A percentile compares a stretch with the other conserved stretches of the same genome.
Conservation (phyloP, 306 rosid species). For the Luffa aegyptiaca region DNA sequence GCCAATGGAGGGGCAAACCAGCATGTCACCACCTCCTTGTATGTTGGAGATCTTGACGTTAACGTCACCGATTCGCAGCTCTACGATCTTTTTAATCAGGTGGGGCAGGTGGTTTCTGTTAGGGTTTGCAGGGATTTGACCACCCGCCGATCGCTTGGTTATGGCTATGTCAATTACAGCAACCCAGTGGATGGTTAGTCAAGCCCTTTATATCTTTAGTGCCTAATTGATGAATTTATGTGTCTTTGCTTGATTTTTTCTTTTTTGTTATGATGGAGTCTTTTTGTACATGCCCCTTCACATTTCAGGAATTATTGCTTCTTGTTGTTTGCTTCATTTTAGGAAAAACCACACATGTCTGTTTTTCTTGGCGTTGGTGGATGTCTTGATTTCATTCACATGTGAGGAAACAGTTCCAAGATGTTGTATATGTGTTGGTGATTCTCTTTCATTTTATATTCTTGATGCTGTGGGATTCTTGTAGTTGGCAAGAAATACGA, state of each 20-base stretch:
- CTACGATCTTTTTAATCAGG: slow-evolving; percentile 73
- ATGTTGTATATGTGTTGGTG: not conserved
- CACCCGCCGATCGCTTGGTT: slow-evolving; percentile 83
- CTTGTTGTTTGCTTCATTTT: not conserved
- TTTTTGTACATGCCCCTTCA: not conserved
- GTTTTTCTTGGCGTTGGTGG: not conserved
- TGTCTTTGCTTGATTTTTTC: not conserved
- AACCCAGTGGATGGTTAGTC: slow-evolving; percentile 71
- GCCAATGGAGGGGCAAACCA: slow-evolving; percentile 43
- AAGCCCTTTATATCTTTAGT: not conserved
- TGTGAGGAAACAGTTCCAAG: not conserved
- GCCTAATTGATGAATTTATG: not conserved
- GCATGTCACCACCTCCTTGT: slow-evolving; percentile 83
- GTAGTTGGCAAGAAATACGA: not conserved
- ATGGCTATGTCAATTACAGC: slow-evolving; percentile 85
- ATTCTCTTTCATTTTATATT: not conserved
- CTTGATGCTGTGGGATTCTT: not conserved
- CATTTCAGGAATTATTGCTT: not conserved
- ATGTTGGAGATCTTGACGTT: slow-evolving; percentile 88
- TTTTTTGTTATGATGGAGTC: not conserved
- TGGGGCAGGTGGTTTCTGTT: slow-evolving; percentile 92
- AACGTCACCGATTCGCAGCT: slow-evolving; percentile 87
- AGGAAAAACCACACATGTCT: not conserved
- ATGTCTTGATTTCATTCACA: not conserved
- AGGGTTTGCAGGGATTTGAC: slow-evolving; percentile 96